Evolutionary conservation across 139 green algal genomes (phyloP).

Genomic region (Coelastrella sp.): DNA sequence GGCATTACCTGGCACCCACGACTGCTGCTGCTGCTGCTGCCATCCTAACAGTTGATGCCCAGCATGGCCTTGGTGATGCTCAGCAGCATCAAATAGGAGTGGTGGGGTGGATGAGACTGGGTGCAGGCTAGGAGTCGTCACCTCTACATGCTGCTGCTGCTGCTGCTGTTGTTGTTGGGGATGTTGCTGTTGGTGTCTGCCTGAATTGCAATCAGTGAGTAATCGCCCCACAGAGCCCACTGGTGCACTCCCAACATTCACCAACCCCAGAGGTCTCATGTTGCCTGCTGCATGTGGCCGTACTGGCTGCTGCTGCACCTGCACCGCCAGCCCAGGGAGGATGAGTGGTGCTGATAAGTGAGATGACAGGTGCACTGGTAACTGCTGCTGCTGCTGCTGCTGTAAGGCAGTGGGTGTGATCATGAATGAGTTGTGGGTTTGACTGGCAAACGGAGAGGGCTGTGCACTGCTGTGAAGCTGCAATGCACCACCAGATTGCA

Average conservation of each 20-base stretch:
- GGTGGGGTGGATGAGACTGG: no score
- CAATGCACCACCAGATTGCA: background rate
- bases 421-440: background rate
- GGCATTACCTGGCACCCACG: no score
- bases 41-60: no score
- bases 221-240: background rate
- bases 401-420: background rate
- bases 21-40: no score
- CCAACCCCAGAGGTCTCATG: background rate
- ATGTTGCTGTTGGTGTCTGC: background rate
- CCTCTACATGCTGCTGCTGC: background rate
- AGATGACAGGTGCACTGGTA: background rate
- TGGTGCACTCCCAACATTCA: background rate
- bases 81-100: no score
- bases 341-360: background rate
- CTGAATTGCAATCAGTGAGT: background rate
- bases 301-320: background rate
- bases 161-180: background rate
- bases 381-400: conserved; percentile 5
- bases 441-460: background rate
- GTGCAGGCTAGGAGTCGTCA: background rate
- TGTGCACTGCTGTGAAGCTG: background rate
- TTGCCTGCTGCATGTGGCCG: background rate
- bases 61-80: no score
- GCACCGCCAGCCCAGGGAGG: background rate